Conservation (phyloP, 73 alveolate species). For the Paramecium caudatum region DNA sequence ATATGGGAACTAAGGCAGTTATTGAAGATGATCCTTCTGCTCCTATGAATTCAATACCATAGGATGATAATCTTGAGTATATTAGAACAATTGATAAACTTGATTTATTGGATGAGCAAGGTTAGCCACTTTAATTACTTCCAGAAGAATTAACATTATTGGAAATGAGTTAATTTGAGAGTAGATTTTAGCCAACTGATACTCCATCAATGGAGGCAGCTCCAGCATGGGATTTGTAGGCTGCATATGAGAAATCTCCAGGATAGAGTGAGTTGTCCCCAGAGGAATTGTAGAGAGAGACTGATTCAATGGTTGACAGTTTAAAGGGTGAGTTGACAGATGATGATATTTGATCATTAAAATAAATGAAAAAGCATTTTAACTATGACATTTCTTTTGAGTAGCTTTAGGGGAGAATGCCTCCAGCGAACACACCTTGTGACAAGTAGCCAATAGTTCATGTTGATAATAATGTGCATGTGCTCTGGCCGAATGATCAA, state of each 20-base stretch:
- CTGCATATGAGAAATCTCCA: slow-evolving; percentile 23
- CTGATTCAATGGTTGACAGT: slow-evolving; percentile 33
- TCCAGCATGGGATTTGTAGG: slow-evolving; percentile 12
- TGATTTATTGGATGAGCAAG: slow-evolving; percentile 16
- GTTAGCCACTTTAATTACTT: slow-evolving; percentile 43
- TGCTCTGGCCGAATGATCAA: slow-evolving; percentile 8
- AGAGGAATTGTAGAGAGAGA: neutral
- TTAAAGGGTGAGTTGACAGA: slow-evolving; percentile 11
- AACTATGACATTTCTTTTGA: neutral
- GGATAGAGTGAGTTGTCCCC: slow-evolving; percentile 40
- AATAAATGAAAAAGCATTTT: neutral
- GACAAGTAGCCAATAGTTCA: slow-evolving; percentile 8
- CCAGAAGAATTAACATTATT: slow-evolving; percentile 41
- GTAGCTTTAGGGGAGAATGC: neutral
- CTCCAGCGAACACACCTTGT: slow-evolving; percentile 20
- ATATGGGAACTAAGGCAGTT: slow-evolving; percentile 47
- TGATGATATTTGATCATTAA: slow-evolving; percentile 1
- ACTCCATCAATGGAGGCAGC: slow-evolving; percentile 36
- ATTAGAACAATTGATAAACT: slow-evolving; percentile 20
- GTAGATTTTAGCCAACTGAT: neutral
- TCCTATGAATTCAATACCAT: slow-evolving; percentile 11
- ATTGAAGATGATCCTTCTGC: slow-evolving; percentile 28
- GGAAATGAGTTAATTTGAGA: slow-evolving; percentile 32
- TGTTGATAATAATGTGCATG: slow-evolving; percentile 10
- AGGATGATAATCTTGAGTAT: slow-evolving; percentile 14